These are phyloP conservation scores for Boletus rubroflammeus DNA, from an alignment of 768 basidiomycete genomes.

Conservation along the genomic window DNA sequence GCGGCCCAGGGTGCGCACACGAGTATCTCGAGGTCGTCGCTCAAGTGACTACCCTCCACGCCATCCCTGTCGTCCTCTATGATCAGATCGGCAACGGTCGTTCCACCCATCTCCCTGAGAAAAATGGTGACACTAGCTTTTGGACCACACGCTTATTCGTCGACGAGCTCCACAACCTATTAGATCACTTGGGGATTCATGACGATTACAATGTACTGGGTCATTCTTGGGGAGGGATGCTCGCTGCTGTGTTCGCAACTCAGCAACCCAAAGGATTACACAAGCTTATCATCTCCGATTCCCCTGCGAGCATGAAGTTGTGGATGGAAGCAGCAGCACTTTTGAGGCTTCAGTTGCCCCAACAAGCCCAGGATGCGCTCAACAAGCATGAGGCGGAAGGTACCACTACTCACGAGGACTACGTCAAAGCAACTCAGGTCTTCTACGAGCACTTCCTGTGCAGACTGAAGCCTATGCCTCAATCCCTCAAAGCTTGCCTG, in stretches of 20 bases:
- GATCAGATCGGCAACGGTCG: constrained; percentile 54
- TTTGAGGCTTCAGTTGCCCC: constrained; percentile 37
- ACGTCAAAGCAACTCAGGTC: constrained; percentile 38
- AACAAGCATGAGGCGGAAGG: constrained; percentile 44
- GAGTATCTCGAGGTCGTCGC: constrained; percentile 39
- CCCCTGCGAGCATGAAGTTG: constrained; percentile 43
- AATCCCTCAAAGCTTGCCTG: constrained; percentile 34
- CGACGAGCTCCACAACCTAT: constrained; percentile 46
- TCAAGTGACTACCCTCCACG: constrained; percentile 34
- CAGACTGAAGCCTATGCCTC: constrained; percentile 43
- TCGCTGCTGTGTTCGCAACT: constrained; percentile 34
- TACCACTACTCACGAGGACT: constrained; percentile 43
- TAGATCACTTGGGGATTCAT: constrained; percentile 42
- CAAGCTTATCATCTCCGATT: constrained; percentile 43
- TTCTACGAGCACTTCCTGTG: constrained; percentile 46
- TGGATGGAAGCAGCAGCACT: constrained; percentile 36
- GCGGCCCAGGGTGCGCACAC: constrained; percentile 49
- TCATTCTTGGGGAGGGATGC: constrained; percentile 45
- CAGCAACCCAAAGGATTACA: constrained; percentile 44
- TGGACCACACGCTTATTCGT: constrained; percentile 51
- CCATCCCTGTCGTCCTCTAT: constrained; percentile 51
- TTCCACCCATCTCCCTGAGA: constrained; percentile 53
- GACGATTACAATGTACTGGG: constrained; percentile 43
- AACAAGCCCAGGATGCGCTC: constrained; percentile 38
- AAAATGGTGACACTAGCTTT: constrained; percentile 39